Evolutionary conservation across 1,139 yeast genomes (phyloP).

Genomic region (Pichia cactophila): DNA sequence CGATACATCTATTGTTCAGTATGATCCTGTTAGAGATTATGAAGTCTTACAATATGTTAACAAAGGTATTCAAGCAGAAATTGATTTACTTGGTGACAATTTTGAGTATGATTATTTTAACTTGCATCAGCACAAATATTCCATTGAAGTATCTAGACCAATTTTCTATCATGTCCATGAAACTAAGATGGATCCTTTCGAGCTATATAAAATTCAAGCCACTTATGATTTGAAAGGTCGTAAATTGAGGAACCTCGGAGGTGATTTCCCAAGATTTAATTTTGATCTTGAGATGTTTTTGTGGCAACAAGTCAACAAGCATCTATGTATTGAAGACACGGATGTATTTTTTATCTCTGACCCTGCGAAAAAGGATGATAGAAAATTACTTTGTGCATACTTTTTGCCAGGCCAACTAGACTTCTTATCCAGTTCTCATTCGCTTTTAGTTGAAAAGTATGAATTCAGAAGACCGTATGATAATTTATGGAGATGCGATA

Average conservation of each 20-base stretch:
- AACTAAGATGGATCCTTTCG: conserved; percentile 33
- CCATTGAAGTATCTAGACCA: conserved; percentile 24
- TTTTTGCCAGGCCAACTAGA: conserved; percentile 21
- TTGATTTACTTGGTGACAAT: conserved; percentile 11
- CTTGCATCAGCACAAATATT: conserved; percentile 16
- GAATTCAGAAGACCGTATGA: neutral
- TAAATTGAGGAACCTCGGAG: conserved; percentile 25
- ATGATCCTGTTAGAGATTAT: conserved; percentile 35
- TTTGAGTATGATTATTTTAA: conserved; percentile 21
- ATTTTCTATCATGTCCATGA: conserved; percentile 37
- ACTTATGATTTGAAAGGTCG: conserved; percentile 17
- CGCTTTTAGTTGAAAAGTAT: neutral
- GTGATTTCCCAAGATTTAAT: conserved; percentile 23
- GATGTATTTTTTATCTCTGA: conserved; percentile 19
- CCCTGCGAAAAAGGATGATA: conserved; percentile 6
- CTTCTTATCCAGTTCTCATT: conserved; percentile 12
- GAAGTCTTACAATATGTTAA: conserved; percentile 23
- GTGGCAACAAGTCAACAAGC: conserved; percentile 25
- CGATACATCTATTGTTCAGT: conserved; percentile 38
- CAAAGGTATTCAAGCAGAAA: conserved; percentile 15
- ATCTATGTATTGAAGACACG: conserved; percentile 21
- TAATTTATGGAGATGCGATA: neutral
- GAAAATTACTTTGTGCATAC: conserved; percentile 17
- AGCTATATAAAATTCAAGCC: conserved; percentile 17
- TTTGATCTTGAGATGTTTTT: conserved; percentile 24